Conservation (phyloP, 345 rosid species). For the Crucihimalaya himalaica region DNA sequence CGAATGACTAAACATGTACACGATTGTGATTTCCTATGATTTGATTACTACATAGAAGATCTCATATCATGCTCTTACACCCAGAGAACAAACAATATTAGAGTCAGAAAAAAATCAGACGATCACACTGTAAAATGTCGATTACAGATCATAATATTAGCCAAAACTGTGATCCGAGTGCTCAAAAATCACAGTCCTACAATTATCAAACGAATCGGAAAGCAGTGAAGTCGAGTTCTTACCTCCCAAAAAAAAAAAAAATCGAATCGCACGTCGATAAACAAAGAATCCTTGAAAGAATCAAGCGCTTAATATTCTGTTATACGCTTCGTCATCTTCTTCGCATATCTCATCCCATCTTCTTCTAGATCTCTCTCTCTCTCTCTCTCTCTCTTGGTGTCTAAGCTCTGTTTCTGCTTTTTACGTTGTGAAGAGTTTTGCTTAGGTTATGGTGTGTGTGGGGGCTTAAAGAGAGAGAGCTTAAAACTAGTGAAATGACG, state of each 20-base stretch:
- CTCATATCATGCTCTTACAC: not conserved
- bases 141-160: not conserved
- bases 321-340: not conserved
- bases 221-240: slow-evolving; percentile 20
- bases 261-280: not conserved
- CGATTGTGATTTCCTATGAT: not conserved
- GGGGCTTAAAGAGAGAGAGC: not conserved
- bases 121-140: not conserved
- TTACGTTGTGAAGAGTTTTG: slow-evolving; percentile 15
- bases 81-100: not conserved
- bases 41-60: not conserved
- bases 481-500: not conserved
- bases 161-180: not conserved
- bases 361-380: slow-evolving; percentile 31
- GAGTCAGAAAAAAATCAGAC: not conserved
- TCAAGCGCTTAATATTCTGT: no score
- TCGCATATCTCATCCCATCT: not conserved
- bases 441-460: slow-evolving; percentile 28
- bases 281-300: not conserved
- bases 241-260: not conserved
- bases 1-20: not conserved
- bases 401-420: slow-evolving; percentile 36
- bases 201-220: slow-evolving; percentile 11
- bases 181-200: not conserved
- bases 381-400: not conserved